Evolutionary conservation across 169 alveolate genomes (phyloP), one percentile per base, ranked within the genome.

Genomic region (Plasmodium ovale): DNA sequence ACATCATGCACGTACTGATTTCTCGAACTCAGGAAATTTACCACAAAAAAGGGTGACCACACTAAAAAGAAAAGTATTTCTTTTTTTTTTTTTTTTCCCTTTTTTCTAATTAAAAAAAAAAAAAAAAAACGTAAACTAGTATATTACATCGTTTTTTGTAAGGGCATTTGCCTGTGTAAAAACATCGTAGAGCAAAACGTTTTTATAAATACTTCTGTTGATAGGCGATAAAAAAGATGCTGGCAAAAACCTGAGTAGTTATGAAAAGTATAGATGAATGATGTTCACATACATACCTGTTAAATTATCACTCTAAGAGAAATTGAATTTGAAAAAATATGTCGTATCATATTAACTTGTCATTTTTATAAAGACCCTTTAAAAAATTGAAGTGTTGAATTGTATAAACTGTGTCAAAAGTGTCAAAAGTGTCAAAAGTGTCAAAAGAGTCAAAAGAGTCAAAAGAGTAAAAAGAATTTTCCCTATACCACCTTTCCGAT

Each of bases 151-250:
- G 12, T 44, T 47, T 47, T 47, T 47, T 47, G 16, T 47, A 47
- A 14, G 56, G 56, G 12, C 16, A n/a, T n/a, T n/a, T n/a, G n/a
- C n/a, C n/a, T n/a, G n/a, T n/a, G n/a, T n/a, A n/a, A n/a, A n/a
- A n/a, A n/a, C n/a, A 53, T 16, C 3, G 19, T 7, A 35, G 2
- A 53, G 27, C 0, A 27, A 49, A 73, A 73, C 23, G 10, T 0
- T 9, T 59, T 71, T 25, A 25, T 21, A 16, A 21, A 21, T 59
- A 9, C 16, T 53, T 42, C 33, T 1, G 16, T 53, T 21, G 64
- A 42, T 27, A 73, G 88, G 19, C 33, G 53, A 73, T 44, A 58
- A 73, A 64, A 73, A 73, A 21, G 72, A 59, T n/a, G 0, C 27
- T 31, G 19, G 47, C 16, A 58, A 58, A 59, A 44, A 4, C 1